Evolutionary conservation across 2,329 filamentous ascomycete genomes (phyloP).

Genomic region (Ophiocordyceps unilateralis): DNA sequence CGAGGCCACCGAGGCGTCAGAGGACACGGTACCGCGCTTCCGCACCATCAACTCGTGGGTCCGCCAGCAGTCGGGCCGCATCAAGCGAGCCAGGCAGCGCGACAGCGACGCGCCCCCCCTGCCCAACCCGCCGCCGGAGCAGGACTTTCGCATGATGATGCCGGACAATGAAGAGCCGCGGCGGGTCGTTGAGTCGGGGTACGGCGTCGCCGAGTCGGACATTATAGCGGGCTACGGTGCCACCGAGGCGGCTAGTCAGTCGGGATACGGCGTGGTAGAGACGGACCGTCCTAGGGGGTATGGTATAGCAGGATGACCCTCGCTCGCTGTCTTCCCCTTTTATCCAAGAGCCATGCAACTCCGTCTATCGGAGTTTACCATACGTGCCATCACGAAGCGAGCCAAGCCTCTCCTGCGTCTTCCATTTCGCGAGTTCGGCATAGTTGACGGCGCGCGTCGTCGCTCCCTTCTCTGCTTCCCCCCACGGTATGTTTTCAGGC

Average conservation of each 20-base stretch:
- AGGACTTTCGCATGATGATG: constrained; percentile 32
- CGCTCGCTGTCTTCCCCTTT: background rate
- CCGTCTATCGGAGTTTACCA: too few relatives aligned
- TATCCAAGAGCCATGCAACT: too few relatives aligned
- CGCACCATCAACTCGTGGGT: constrained; percentile 46
- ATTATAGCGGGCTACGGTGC: background rate
- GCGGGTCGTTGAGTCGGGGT: constrained; percentile 11
- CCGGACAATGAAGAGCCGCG: constrained; percentile 29
- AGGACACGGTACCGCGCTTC: constrained; percentile 38
- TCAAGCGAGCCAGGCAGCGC: constrained; percentile 28
- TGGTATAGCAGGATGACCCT: too few relatives aligned
- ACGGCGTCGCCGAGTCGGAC: background rate
- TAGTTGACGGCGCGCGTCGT: too few relatives aligned
- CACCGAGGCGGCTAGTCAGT: background rate
- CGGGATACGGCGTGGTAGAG: background rate
- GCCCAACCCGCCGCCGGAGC: constrained; percentile 25
- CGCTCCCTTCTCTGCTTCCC: too few relatives aligned
- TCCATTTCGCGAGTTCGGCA: too few relatives aligned
- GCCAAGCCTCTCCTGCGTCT: too few relatives aligned
- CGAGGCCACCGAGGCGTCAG: constrained; percentile 30
- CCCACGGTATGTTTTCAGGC: too few relatives aligned
- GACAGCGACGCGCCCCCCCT: constrained; percentile 19
- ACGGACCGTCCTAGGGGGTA: too few relatives aligned
- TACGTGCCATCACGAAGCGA: too few relatives aligned
- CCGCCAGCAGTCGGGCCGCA: constrained; percentile 39